Conservation (phyloP, 495 filamentous ascomycete genomes). For the Talaromyces borbonicus region DNA sequence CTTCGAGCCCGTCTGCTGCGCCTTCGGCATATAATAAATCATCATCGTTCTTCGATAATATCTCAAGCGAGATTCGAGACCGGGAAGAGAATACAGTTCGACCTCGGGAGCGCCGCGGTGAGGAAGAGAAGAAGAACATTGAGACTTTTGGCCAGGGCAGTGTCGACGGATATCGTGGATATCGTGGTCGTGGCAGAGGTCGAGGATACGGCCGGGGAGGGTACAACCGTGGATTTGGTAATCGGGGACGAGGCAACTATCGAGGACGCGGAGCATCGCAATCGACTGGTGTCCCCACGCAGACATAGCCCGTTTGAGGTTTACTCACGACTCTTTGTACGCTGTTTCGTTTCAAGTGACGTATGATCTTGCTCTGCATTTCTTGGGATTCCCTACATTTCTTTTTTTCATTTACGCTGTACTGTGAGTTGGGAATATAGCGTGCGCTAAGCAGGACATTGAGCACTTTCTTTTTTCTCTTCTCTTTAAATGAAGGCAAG, state of each 20-base stretch:
- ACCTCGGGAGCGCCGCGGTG: constrained; percentile 84
- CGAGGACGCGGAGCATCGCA: constrained; percentile 30
- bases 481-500: no score
- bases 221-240: constrained; percentile 41
- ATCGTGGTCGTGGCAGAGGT: constrained; percentile 57
- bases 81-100: constrained; percentile 64
- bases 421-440: no score
- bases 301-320: constrained; percentile 16
- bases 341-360: background rate
- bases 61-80: constrained; percentile 86
- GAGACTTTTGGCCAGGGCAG: constrained; percentile 99
- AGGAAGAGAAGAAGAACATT: constrained; percentile 91
- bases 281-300: constrained; percentile 33
- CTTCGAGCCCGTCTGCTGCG: constrained; percentile 23
- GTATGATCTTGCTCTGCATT: no score
- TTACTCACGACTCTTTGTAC: no score
- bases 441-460: no score
- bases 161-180: constrained; percentile 78
- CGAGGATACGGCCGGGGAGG: constrained; percentile 45
- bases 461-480: no score
- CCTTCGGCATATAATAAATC: constrained; percentile 66
- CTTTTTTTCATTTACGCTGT: no score
- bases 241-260: constrained; percentile 28
- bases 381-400: no score
- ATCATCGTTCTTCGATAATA: constrained; percentile 92